Evolutionary conservation across 2,329 filamentous ascomycete genomes (phyloP).

Genomic region (Epichloe sp.): DNA sequence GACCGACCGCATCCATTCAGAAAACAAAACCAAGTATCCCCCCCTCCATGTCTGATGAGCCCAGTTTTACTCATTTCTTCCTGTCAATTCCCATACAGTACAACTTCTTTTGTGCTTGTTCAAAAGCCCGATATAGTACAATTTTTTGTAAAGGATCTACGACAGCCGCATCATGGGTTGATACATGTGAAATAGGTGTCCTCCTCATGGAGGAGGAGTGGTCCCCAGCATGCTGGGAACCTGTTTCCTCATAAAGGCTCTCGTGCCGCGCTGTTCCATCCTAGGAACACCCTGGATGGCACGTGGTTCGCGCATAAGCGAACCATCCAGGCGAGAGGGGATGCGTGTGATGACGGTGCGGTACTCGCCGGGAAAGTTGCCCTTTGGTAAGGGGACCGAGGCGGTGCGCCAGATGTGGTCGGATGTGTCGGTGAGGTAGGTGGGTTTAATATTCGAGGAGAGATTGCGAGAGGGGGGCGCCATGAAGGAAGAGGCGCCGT

Average conservation of each 20-base stretch:
- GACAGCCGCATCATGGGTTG: background rate
- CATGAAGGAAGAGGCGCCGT: slow-evolving; percentile 29
- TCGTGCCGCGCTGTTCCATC: slow-evolving; percentile 36
- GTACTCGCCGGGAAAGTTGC: slow-evolving; percentile 51
- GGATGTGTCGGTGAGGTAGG: slow-evolving; percentile 57
- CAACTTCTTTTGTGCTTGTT: background rate
- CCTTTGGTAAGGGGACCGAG: slow-evolving; percentile 45
- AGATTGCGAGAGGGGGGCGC: slow-evolving; percentile 20
- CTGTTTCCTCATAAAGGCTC: slow-evolving; percentile 41
- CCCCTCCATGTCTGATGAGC: background rate
- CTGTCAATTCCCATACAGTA: slow-evolving; percentile 1
- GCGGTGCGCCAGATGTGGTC: slow-evolving; percentile 71
- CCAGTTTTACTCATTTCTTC: background rate
- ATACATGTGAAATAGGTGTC: background rate
- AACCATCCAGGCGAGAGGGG: slow-evolving; percentile 72
- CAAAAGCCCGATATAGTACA: background rate
- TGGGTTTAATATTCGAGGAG: slow-evolving; percentile 28
- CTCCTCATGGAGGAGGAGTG: slow-evolving; percentile 24
- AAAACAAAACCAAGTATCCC: background rate
- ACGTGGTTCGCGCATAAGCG: slow-evolving; percentile 82
- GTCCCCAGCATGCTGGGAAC: slow-evolving; percentile 36
- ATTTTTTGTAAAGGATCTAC: too few species aligned
- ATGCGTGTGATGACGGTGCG: slow-evolving; percentile 47
- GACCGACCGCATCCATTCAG: background rate
- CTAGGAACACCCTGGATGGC: slow-evolving; percentile 79